Percentiles rank a stretch among this genome's conserved stretches.
These are phyloP conservation scores for Clarireedia paspali DNA, from an alignment of 2,329 filamentous ascomycete genomes.

Conservation along the genomic window DNA sequence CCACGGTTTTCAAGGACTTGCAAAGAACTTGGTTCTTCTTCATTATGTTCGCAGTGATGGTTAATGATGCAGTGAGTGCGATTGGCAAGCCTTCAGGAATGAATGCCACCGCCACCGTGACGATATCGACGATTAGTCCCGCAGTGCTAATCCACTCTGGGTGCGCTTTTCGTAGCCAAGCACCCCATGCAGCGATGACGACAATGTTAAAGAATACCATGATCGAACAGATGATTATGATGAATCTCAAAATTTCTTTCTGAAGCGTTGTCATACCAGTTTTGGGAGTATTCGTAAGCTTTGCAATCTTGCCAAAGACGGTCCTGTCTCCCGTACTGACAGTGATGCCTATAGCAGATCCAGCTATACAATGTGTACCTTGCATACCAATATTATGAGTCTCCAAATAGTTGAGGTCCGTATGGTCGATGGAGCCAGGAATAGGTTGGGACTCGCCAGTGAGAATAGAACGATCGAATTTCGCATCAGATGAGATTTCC, in stretches of 20 bases:
- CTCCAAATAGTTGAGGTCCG: slow-evolving; percentile 67
- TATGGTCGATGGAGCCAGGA: slow-evolving; percentile 52
- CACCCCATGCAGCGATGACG: slow-evolving; percentile 60
- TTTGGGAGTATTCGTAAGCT: slow-evolving; percentile 60
- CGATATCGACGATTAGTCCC: slow-evolving; percentile 53
- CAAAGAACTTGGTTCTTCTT: slow-evolving; percentile 66
- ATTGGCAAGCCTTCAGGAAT: slow-evolving; percentile 68
- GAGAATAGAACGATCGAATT: slow-evolving; percentile 66
- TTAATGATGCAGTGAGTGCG: slow-evolving; percentile 59
- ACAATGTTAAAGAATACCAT: slow-evolving; percentile 58
- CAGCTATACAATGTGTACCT: slow-evolving; percentile 67
- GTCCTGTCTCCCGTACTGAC: slow-evolving; percentile 65
- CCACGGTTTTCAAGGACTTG: slow-evolving; percentile 71
- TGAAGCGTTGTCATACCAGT: slow-evolving; percentile 60
- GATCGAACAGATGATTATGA: slow-evolving; percentile 58
- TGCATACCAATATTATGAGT: slow-evolving; percentile 70
- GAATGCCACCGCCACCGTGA: slow-evolving; percentile 50
- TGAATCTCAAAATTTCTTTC: slow-evolving; percentile 64
- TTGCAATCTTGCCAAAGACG: slow-evolving; percentile 67
- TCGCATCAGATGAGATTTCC: slow-evolving; percentile 59
- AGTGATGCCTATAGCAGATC: slow-evolving; percentile 58
- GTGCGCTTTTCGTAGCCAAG: slow-evolving; percentile 57
- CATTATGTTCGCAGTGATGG: slow-evolving; percentile 71
- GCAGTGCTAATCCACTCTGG: slow-evolving; percentile 65
- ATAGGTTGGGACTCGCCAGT: slow-evolving; percentile 62